A percentile compares a stretch with the other conserved stretches of the same genome.
These are phyloP conservation scores for Suillus subluteus DNA, from an alignment of 768 basidiomycete genomes.

Conservation along the genomic window DNA sequence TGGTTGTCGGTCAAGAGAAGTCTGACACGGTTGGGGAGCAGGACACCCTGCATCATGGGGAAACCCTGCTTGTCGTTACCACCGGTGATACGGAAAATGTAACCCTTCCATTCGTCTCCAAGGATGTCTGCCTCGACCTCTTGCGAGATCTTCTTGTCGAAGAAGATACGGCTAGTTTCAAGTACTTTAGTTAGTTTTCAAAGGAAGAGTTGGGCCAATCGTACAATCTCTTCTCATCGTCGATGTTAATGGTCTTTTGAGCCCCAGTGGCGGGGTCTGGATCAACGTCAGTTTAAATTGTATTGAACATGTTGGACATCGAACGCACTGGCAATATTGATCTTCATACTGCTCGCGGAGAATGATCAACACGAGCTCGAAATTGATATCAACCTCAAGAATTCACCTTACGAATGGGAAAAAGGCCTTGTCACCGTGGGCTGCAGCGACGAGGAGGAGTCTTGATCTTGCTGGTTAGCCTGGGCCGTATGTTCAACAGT, in stretches of 20 bases:
- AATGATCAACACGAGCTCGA: constrained; percentile 2
- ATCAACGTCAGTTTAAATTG: constrained; percentile 19
- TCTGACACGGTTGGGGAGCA: constrained; percentile 89
- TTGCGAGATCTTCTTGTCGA: constrained; percentile 95
- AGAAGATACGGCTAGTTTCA: constrained; percentile 83
- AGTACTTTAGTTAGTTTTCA: background rate
- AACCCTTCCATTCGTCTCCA: constrained; percentile 97
- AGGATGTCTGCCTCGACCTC: constrained; percentile 90
- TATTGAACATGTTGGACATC: constrained; percentile 17
- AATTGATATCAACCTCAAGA: constrained; percentile 2
- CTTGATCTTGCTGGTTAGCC: constrained; percentile 34
- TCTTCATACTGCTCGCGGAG: constrained; percentile 72
- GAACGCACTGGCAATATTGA: constrained; percentile 93
- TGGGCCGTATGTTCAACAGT: constrained; percentile 35
- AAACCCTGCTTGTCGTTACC: constrained; percentile 99
- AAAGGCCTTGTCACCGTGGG: constrained; percentile 44
- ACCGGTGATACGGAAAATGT: constrained; percentile 95
- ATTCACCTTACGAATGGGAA: constrained; percentile 33
- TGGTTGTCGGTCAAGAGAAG: constrained; percentile 95
- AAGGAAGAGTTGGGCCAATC: constrained; percentile 29
- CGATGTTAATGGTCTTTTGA: constrained; percentile 95
- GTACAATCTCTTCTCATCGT: constrained; percentile 87
- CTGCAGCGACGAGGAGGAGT: constrained; percentile 45
- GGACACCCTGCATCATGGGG: constrained; percentile 99
- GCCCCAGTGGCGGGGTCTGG: constrained; percentile 94